Evolutionary conservation across 129 eudicot genomes (phyloP), one percentile per base, ranked within the genome.

Genomic region (Escallonia herrerae): DNA sequence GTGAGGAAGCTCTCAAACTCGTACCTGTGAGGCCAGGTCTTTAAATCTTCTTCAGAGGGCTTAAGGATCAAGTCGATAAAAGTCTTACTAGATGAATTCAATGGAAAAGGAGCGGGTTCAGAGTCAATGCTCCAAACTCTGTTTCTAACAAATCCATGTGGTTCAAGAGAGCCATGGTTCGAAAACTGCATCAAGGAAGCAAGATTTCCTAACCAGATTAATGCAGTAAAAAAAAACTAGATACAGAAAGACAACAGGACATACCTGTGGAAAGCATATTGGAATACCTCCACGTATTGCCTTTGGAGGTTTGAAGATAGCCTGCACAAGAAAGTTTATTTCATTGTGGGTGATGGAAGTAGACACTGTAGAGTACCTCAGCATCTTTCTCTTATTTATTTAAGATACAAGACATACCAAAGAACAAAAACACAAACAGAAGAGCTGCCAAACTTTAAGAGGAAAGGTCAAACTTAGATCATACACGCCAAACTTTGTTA

Each of bases 221-320:
- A 48, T 62, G 5, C 48, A 45, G 75, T 14, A 60, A 53, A 22
- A 60, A 11, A 72, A 60, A 63, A 22, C 40, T 49, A 62, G 22
- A 43, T 44, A 53, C 43, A 15, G 43, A 56, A 33, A 13, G 53
- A 42, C 46, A 43, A 44, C 58, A 60, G 45, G 55, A 72, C 85
- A 64, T 78, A 91, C 97, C 73, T 91, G 97, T 49, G 97, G 97
- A 76, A 91, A 91, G 81, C 87, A 76, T 70, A 87, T 70, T 51
- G 97, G 97, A 82, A 91, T 91, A 41, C 97, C 97, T 60, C 97
- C 97, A 64, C 96, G 95, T 72, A 91, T 91, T 52, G 95, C 76
- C 74, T 83, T 91, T 50, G 88, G 96, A 67, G 97, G 90, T 75
- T 77, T 74, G 74, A 84, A 87, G 49, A 48, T 71, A 54, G 96